Percentiles rank a stretch among this genome's conserved stretches.
phyloP scores from a whole-genome alignment of 1,139 yeast genomes.

The Geotrichum citri-aurantii region DNA sequence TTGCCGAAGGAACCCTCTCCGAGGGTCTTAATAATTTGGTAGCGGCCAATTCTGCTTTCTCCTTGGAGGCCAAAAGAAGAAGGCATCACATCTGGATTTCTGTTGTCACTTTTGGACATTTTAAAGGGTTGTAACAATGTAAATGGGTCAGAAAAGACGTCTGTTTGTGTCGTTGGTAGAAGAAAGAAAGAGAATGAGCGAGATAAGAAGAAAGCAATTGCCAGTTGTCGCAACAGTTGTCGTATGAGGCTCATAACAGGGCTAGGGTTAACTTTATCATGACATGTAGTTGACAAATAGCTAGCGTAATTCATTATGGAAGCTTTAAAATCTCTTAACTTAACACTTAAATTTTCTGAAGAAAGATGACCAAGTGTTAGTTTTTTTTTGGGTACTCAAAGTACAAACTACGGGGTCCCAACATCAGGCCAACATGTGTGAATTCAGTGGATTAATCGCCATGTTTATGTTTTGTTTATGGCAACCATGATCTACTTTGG shows the following conservation, averaged over 20 bases:
- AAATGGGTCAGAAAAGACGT: neutral
- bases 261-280: neutral
- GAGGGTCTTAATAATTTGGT: constrained; percentile 86
- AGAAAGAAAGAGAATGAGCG: neutral
- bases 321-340: neutral
- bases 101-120: neutral
- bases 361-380: neutral
- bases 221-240: neutral
- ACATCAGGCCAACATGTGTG: neutral
- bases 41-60: constrained; percentile 65
- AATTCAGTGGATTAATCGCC: neutral
- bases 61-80: constrained; percentile 24
- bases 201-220: constrained; percentile 1
- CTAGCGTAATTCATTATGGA: neutral
- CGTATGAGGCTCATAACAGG: neutral
- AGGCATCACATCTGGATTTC: constrained; percentile 25
- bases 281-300: neutral
- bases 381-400: neutral
- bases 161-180: neutral
- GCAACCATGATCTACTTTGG: neutral
- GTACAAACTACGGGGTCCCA: neutral
- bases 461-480: neutral
- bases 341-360: neutral
- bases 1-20: constrained; percentile 99
- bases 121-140: neutral